Evolutionary conservation across 163 green algal species (phyloP).

Genomic region (Chlorella variabilis): DNA sequence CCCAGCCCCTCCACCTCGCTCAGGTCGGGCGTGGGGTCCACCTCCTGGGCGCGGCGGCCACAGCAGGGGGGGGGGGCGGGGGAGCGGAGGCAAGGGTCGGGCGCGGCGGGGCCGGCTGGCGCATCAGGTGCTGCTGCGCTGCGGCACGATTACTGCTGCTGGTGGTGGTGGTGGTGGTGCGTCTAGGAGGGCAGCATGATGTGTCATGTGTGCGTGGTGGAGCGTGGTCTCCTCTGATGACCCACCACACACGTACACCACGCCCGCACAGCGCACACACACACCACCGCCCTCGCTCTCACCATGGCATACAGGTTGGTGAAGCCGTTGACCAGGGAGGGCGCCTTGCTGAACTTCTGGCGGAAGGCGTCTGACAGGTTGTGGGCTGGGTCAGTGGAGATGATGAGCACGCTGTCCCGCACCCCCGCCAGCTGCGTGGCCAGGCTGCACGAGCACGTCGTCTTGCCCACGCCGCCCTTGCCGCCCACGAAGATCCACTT

Average conservation of each 20-base stretch:
- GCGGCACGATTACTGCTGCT: too few relatives aligned
- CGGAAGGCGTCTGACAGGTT: constrained; percentile 97
- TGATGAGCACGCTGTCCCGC: constrained; percentile 91
- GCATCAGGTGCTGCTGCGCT: too few relatives aligned
- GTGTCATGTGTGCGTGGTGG: too few relatives aligned
- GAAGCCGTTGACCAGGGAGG: constrained; percentile 88
- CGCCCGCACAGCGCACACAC: not conserved
- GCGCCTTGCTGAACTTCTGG: constrained; percentile 94
- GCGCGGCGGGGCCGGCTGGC: too few relatives aligned
- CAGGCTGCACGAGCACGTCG: constrained; percentile 90
- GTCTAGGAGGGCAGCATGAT: too few relatives aligned
- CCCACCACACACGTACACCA: too few relatives aligned
- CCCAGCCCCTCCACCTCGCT: constrained; percentile 74
- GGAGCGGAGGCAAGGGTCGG: too few relatives aligned
- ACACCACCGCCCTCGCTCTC: constrained; percentile 22
- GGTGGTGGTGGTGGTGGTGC: too few relatives aligned
- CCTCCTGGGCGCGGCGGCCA: constrained; percentile 73
- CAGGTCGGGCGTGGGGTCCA: constrained; percentile 86
- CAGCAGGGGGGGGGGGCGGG: too few relatives aligned
- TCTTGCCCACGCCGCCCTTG: constrained; percentile 95
- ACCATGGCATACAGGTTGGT: constrained; percentile 97
- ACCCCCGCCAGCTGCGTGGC: constrained; percentile 84
- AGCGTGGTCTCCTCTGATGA: too few relatives aligned
- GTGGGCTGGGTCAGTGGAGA: constrained; percentile 97
- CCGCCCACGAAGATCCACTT: constrained; percentile 98